Evolutionary conservation across 495 filamentous ascomycete species (phyloP).

Genomic region (Penicillium bovifimosum): DNA sequence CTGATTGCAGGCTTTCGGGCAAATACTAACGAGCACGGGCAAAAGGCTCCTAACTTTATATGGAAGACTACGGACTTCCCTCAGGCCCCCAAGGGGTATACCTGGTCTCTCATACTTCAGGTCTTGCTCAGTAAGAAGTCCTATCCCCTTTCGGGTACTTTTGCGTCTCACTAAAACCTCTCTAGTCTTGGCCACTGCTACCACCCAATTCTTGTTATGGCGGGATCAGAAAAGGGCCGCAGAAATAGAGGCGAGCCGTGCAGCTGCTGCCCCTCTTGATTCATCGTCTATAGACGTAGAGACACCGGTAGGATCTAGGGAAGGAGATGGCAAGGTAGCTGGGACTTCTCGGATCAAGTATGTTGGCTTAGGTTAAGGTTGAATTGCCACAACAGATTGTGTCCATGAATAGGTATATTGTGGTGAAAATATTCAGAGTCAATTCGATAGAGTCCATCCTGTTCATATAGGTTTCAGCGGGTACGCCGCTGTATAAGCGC

Average conservation of each 20-base stretch:
- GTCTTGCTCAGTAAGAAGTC: conserved; percentile 12
- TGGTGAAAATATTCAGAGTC: neutral
- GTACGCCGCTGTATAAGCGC: no score
- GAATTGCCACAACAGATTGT: no score
- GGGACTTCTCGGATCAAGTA: neutral
- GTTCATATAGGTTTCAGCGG: no score
- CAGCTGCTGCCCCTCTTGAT: neutral
- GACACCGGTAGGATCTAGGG: neutral
- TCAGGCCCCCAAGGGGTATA: conserved; percentile 29
- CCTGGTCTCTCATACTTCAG: conserved; percentile 28
- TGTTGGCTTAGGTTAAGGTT: neutral
- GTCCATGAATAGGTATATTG: no score
- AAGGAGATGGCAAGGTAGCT: neutral
- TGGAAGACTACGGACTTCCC: conserved; percentile 38
- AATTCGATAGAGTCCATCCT: neutral
- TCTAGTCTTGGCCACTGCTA: neutral
- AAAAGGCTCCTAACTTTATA: conserved; percentile 33
- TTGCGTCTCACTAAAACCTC: neutral
- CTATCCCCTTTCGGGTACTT: neutral
- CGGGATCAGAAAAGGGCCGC: neutral
- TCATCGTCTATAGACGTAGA: neutral
- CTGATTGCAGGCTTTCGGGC: no score
- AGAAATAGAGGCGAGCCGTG: neutral
- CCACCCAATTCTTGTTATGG: conserved; percentile 1
- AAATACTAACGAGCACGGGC: neutral